Base-by-base conservation (phyloP, 176 grass and related monocot genomes). In the Guadua angustifolia region DNA sequence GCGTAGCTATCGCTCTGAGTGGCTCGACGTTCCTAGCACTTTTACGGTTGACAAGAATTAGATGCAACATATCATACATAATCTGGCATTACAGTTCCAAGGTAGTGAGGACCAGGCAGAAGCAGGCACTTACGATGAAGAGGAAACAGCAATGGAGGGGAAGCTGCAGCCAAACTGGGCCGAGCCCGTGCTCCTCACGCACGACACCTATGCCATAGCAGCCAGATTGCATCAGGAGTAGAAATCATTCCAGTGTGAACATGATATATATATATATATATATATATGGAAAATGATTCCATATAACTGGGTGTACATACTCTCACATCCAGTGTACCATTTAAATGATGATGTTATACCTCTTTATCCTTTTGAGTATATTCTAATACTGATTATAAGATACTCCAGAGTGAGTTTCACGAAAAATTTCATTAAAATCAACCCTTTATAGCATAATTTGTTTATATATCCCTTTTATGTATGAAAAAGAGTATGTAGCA, bases 1-100 rank as follows among this genome's bases (percentile, higher is more conserved):
- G 71, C 14, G 93, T 95, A 72, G 89, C 96, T 45, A 85, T 91
- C 5, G 91, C 96, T 83, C 83, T 91, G 40, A 99, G 56, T 8
- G 91, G 91, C 74, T 91, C 79, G 4, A 95, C 74, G 84, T 24
- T 89, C 88, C 88, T 94, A 33, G 66, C 85, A 84, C 78, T 87
- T 74, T 62, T 29, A 32, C 32, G 75, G 79, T 87, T 83, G 32
- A 71, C 66, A 46, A 29, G 6, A 40, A 24, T 73, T 47, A 83
- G 40, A 56, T 26, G 35, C 14, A n/a, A 26, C 5, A 32, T 11
- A 32, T 17, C 4, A 26, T 5, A 13, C 5, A 36, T 7, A n/a
- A 63, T 47, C 15, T 12, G 39, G 69, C 29, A 56, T 10, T 29
- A 9, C 19, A 45, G 19, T 35, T 29, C 8, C 65, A 4, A 33